phyloP scores from a whole-genome alignment of 225 moss, liverwort and hornwort species.

The Takakia lepidozioides region DNA sequence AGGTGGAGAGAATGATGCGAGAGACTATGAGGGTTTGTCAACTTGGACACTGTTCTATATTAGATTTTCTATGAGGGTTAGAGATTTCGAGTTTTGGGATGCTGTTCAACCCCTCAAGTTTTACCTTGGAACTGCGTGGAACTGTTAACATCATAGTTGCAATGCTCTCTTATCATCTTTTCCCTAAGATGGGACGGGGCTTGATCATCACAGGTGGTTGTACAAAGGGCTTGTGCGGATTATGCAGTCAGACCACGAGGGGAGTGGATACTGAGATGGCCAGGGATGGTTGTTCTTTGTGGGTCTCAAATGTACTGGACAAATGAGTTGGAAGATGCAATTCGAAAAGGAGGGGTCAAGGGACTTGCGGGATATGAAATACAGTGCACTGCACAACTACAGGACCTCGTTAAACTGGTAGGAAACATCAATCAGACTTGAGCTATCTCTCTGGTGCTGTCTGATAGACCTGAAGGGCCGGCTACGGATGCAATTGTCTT shows the following conservation, averaged over 20 bases:
- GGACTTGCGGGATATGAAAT: conserved; percentile 52
- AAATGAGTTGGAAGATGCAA: conserved; percentile 52
- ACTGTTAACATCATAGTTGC: no score
- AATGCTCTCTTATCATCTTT: no score
- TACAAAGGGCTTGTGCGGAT: conserved; percentile 48
- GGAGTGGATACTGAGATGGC: conserved; percentile 71
- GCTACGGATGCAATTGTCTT: no score
- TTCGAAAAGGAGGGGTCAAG: conserved; percentile 31
- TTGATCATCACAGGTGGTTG: conserved; percentile 35
- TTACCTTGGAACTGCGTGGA: no score
- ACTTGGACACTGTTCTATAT: background rate
- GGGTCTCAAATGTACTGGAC: conserved; percentile 95
- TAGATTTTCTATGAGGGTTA: no score
- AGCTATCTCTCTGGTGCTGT: no score
- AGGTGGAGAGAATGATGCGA: conserved; percentile 79
- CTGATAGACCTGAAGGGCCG: no score
- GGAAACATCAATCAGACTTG: no score
- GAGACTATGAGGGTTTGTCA: conserved; percentile 63
- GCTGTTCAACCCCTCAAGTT: no score
- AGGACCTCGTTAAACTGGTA: conserved; percentile 77
- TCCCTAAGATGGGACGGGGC: no score
- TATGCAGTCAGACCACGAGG: conserved; percentile 51
- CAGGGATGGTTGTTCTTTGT: conserved; percentile 77
- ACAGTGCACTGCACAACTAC: conserved; percentile 51
- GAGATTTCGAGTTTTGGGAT: no score